phyloP scores from a whole-genome alignment of 179 eudicot species.

The Kewa caespitosa region DNA sequence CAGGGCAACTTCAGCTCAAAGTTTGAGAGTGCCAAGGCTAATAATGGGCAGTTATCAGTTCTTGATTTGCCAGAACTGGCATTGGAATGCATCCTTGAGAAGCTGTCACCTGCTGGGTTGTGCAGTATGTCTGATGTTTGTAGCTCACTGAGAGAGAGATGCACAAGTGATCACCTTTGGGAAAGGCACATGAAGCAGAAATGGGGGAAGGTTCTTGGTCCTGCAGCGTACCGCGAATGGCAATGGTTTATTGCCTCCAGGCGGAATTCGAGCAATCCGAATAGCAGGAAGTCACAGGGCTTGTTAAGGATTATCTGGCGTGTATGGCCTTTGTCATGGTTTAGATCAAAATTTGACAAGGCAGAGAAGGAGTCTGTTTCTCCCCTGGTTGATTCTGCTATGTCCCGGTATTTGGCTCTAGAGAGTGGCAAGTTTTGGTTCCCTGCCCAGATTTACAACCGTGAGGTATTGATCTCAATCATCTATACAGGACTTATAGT shows the following conservation, averaged over 20 bases:
- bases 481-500: background rate
- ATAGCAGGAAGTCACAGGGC: constrained; percentile 35
- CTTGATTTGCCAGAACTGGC: constrained; percentile 86
- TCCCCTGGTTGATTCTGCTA: constrained; percentile 53
- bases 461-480: constrained; percentile 54
- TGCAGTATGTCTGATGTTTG: constrained; percentile 74
- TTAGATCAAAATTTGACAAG: constrained; percentile 38
- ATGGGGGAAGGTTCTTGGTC: constrained; percentile 76
- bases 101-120: constrained; percentile 74
- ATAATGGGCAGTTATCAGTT: constrained; percentile 38
- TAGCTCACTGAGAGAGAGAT: constrained; percentile 58
- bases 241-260: constrained; percentile 50
- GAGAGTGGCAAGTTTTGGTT: constrained; percentile 93
- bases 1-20: constrained; percentile 35
- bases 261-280: constrained; percentile 29
- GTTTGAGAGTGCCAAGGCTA: constrained; percentile 29
- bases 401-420: constrained; percentile 80
- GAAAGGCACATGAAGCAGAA: constrained; percentile 68
- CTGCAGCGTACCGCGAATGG: constrained; percentile 74
- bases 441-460: constrained; percentile 94
- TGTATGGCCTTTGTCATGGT: constrained; percentile 55
- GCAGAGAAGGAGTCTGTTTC: constrained; percentile 26
- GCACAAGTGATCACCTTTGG: constrained; percentile 81
- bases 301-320: constrained; percentile 39
- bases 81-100: constrained; percentile 85